These are phyloP conservation scores for Wallacemonas sp. DNA, from an alignment of 208 protist genomes.

Conservation along the genomic window DNA sequence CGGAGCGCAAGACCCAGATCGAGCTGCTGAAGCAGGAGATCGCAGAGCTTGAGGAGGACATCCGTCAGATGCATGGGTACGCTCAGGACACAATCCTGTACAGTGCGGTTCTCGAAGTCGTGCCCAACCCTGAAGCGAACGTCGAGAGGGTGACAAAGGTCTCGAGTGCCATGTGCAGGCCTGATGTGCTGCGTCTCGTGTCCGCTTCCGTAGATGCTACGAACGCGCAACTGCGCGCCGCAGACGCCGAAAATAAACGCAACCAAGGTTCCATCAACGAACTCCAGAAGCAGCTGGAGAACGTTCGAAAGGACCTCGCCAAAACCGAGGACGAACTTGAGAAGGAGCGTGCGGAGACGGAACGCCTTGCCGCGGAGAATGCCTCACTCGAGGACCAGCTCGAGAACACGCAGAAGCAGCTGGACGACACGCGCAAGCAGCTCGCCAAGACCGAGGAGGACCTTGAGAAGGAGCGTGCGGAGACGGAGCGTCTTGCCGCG, in stretches of 20 bases:
- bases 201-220: conserved; percentile 4
- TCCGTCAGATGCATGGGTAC: conserved; percentile 7
- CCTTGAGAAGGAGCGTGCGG: conserved; percentile 18
- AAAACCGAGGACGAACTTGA: conserved; percentile 20
- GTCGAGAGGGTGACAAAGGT: neutral
- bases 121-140: neutral
- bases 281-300: conserved; percentile 11
- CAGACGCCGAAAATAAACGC: neutral
- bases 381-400: conserved; percentile 19
- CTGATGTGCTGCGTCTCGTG: conserved; percentile 7
- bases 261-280: neutral
- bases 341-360: conserved; percentile 14
- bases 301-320: neutral
- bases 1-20: conserved; percentile 14
- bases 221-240: neutral
- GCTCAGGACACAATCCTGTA: conserved; percentile 10
- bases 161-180: conserved; percentile 2
- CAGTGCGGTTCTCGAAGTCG: conserved; percentile 7
- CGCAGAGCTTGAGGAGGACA: conserved; percentile 15
- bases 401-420: conserved; percentile 6
- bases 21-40: conserved; percentile 12
- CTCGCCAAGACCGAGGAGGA: conserved; percentile 17
- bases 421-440: neutral
- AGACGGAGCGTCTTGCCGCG: conserved; percentile 10
- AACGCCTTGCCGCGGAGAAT: conserved; percentile 12